These are phyloP conservation scores for Aureobasidium lini DNA, from an alignment of 2,329 filamentous ascomycete genomes.

Conservation along the genomic window DNA sequence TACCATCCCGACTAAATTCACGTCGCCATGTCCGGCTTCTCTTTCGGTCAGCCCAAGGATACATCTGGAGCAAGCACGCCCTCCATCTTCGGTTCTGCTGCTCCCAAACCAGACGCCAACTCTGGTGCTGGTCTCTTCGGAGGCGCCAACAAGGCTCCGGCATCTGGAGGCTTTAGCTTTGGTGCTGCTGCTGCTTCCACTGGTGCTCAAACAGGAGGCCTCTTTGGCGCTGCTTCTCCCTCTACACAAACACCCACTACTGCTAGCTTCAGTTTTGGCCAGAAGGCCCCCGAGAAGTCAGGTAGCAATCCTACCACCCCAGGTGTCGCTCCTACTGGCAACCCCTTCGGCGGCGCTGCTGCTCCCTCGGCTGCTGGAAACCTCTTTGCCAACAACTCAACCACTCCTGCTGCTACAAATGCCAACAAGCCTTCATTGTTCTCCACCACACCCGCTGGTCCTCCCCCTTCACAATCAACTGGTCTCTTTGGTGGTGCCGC, in stretches of 20 bases:
- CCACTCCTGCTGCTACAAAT: conserved; percentile 20
- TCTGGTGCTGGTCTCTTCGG: conserved; percentile 16
- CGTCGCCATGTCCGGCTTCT: conserved; percentile 21
- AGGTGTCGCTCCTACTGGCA: conserved; percentile 21
- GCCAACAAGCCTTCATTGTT: conserved; percentile 12
- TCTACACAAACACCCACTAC: conserved; percentile 1
- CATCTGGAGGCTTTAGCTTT: conserved; percentile 15
- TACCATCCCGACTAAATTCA: background rate
- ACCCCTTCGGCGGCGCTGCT: conserved; percentile 9
- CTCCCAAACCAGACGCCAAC: conserved; percentile 14
- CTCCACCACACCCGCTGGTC: conserved; percentile 25
- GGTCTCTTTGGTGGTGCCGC: conserved; percentile 16
- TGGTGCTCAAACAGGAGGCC: conserved; percentile 7
- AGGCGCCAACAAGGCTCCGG: conserved; percentile 16
- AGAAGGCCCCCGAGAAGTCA: background rate
- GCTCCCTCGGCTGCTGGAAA: background rate
- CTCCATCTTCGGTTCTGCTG: conserved; percentile 14
- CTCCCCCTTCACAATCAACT: conserved; percentile 17
- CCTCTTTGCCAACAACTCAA: conserved; percentile 12
- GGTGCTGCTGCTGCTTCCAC: conserved; percentile 13
- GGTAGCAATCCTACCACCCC: conserved; percentile 39
- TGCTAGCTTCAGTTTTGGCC: conserved; percentile 16
- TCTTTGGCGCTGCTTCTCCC: conserved; percentile 16
- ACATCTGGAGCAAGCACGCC: conserved; percentile 25
- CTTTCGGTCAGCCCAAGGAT: conserved; percentile 28